Percentiles rank a stretch among this genome's conserved stretches.
These are phyloP conservation scores for Fusarium torreyae DNA, from an alignment of 2,329 filamentous ascomycete species.

Conservation along the genomic window DNA sequence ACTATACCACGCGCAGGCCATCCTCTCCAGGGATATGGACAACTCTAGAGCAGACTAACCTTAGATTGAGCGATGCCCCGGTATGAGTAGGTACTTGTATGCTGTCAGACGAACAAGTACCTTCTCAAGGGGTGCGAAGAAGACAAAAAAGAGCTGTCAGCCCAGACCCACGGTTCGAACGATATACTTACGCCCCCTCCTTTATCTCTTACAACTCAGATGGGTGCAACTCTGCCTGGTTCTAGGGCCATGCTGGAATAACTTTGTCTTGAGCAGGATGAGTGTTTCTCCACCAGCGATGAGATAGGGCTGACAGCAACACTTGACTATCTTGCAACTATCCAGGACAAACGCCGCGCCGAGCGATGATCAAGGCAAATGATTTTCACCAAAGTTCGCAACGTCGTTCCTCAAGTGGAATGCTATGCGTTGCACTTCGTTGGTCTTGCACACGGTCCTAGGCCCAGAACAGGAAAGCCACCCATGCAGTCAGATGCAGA, in stretches of 20 bases:
- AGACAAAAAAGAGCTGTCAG: not conserved
- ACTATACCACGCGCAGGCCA: slow-evolving; percentile 13
- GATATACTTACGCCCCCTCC: slow-evolving; percentile 16
- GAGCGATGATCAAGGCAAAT: not conserved
- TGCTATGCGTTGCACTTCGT: not conserved
- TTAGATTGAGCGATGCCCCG: not conserved
- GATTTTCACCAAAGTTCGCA: not conserved
- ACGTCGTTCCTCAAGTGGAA: slow-evolving; percentile 6
- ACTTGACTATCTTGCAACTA: not conserved
- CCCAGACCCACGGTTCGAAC: slow-evolving; percentile 35
- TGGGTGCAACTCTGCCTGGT: slow-evolving; percentile 27
- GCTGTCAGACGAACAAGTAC: slow-evolving; percentile 44
- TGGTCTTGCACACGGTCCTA: slow-evolving; percentile 5
- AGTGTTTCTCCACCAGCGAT: slow-evolving; percentile 6
- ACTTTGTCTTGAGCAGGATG: not conserved
- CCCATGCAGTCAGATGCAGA: slow-evolving; percentile 43
- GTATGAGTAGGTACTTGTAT: slow-evolving; percentile 30
- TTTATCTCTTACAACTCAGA: not conserved
- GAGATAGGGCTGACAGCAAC: slow-evolving; percentile 35
- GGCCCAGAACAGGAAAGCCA: slow-evolving; percentile 16
- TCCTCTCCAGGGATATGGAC: slow-evolving; percentile 11
- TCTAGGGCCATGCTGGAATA: slow-evolving; percentile 38
- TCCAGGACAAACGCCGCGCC: slow-evolving; percentile 1
- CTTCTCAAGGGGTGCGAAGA: slow-evolving; percentile 5
- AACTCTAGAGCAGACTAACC: slow-evolving; percentile 1